These are phyloP conservation scores for Alternaria conjuncta DNA, from an alignment of 2,329 filamentous ascomycete genomes.

Conservation along the genomic window DNA sequence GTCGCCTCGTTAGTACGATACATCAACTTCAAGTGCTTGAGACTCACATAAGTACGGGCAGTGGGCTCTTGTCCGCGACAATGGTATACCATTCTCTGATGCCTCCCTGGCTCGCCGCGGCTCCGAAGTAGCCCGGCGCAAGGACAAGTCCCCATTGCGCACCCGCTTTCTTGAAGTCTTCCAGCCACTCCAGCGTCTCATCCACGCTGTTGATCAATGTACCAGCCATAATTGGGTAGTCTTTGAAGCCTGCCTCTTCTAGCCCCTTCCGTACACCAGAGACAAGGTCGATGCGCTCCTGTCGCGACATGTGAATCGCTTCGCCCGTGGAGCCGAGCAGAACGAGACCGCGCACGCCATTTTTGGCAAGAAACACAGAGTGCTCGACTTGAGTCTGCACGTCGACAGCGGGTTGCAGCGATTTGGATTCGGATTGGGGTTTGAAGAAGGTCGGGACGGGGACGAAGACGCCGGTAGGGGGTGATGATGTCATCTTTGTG, in stretches of 20 bases:
- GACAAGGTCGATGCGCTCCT: slow-evolving; percentile 64
- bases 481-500: slow-evolving; percentile 34
- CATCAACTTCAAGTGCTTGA: background rate
- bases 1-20: background rate
- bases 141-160: slow-evolving; percentile 68
- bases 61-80: slow-evolving; percentile 65
- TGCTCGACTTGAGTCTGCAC: slow-evolving; percentile 64
- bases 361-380: slow-evolving; percentile 64
- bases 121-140: slow-evolving; percentile 70
- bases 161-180: slow-evolving; percentile 63
- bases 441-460: slow-evolving; percentile 70
- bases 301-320: slow-evolving; percentile 65
- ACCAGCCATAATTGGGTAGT: slow-evolving; percentile 68
- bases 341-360: slow-evolving; percentile 67
- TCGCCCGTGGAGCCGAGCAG: slow-evolving; percentile 70
- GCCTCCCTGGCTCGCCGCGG: slow-evolving; percentile 63
- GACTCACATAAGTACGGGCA: slow-evolving; percentile 66
- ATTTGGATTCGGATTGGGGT: slow-evolving; percentile 51
- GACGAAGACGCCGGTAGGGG: slow-evolving; percentile 48
- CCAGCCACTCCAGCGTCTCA: slow-evolving; percentile 65
- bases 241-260: slow-evolving; percentile 61
- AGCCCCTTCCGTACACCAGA: slow-evolving; percentile 63
- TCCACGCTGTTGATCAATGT: slow-evolving; percentile 68
- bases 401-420: slow-evolving; percentile 61
- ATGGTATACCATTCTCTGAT: slow-evolving; percentile 66